phyloP scores from a whole-genome alignment of 805 yeast genomes.

The Millerozyma acaciae region DNA sequence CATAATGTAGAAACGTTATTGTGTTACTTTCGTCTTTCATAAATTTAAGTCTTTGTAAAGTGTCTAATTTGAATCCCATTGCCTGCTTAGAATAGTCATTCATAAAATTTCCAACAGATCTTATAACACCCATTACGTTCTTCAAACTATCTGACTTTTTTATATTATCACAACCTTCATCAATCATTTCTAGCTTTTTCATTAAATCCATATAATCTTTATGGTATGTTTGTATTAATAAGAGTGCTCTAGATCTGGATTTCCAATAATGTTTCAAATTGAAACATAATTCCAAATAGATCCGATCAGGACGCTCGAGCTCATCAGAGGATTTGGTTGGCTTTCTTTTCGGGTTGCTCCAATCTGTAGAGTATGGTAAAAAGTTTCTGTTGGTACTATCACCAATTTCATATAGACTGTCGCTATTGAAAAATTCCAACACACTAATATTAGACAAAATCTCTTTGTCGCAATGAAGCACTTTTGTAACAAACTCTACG shows the following conservation, averaged over 20 bases:
- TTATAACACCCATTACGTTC: conserved; percentile 74
- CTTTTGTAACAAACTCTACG: conserved; percentile 61
- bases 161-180: conserved; percentile 66
- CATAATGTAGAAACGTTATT: conserved; percentile 86
- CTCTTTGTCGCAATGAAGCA: conserved; percentile 72
- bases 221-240: conserved; percentile 65
- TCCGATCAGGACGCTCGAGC: conserved; percentile 81
- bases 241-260: conserved; percentile 80
- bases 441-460: conserved; percentile 67
- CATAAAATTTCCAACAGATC: conserved; percentile 95
- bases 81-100: conserved; percentile 92
- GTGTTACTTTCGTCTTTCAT: conserved; percentile 86
- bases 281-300: conserved; percentile 77
- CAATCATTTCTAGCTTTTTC: conserved; percentile 63
- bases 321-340: conserved; percentile 68
- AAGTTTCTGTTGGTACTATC: conserved; percentile 65
- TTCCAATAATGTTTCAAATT: conserved; percentile 89
- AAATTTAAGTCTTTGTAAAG: conserved; percentile 85
- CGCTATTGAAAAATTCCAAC: conserved; percentile 77
- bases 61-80: conserved; percentile 82
- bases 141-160: conserved; percentile 64
- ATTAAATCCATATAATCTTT: conserved; percentile 75
- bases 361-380: conserved; percentile 77
- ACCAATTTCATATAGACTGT: conserved; percentile 72
- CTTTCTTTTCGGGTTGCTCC: conserved; percentile 41